Evolutionary conservation across 75 land plant species (phyloP), one percentile per base, ranked within the genome.

Genomic region (Sequoia sempervirens): DNA sequence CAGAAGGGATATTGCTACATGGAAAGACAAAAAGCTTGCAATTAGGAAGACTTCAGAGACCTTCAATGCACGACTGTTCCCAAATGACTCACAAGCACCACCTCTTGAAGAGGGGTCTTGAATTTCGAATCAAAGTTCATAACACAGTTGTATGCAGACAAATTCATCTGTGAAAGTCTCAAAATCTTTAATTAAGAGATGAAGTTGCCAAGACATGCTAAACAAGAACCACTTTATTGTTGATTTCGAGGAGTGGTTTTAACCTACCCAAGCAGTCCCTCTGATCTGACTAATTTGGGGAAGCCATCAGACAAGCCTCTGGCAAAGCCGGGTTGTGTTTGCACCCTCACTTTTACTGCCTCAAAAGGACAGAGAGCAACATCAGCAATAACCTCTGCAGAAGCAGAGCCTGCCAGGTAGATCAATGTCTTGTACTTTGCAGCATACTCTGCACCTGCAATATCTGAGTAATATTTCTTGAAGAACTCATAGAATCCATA

Each of bases 401-500:
- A 89, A 38, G 90, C 90, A 0, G 90, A 89, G 10, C 89, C 90
- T 30, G 90, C 90, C 41, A 89, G 34, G 83, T 89, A 89, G 83
- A 89, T 84, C 80, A 88, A 32, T 17, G 90, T 89, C 80, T 87
- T 87, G 86, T 89, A 89, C 86, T 87, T 89, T 56, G 84, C 69
- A 37, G 90, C 89, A 54, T 80, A 36, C 86, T 89, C 90, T 2
- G 89, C 66, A 13, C 90, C 90, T 34, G 84, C 89, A 79, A 84
- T 1, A 79, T 89, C 90, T n/a, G 89, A 68, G 83, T 89, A 89
- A 6, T 84, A 70, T 80, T 89, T 87, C 89, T 89, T 89, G 84
- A 89, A 89, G 83, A 66, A 89, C 89, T 89, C 90, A 54, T 89
- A 89, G 74, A 89, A 74, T 9, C 90, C 90, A 64, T 87, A 89